Evolutionary conservation across 208 protist genomes (phyloP), one percentile per base, ranked within the genome.

Genomic region (Trypanosoma boissoni): DNA sequence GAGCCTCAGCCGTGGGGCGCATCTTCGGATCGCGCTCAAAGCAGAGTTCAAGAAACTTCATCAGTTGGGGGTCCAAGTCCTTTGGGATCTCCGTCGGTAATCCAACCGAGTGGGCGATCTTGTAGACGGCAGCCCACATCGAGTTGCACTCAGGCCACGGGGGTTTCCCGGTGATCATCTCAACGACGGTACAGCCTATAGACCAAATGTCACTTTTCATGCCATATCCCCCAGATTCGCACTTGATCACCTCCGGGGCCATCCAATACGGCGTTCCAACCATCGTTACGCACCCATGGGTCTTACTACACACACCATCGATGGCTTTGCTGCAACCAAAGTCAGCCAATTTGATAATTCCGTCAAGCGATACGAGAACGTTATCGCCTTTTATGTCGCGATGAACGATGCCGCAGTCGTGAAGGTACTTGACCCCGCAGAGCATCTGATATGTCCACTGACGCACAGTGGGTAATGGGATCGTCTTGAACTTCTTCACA

Each of bases 151-250:
- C 83, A 32, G 89, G 89, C 89, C 86, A 93, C 55, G 89, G 89
- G n/a, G 86, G 84, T 54, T 85, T 84, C 29, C 89, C 89, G n/a
- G 81, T 93, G 36, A 95, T 66, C 92, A 97, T 95, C 50, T 98
- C 94, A 2, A 97, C 89, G 10, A 93, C 85, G 8, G 93, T 97
- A 66, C 95, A 97, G 29, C 95, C 95, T 18, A 94, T 74, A 6
- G 91, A 96, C 93, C 93, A 98, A 27, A 97, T 94, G 64, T 98
- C 95, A 55, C 89, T 94, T 71, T 91, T 90, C 65, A 83, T 78
- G 5, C 89, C 90, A 74, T 98, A 98, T 21, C 84, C 88, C 18
- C 84, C 80, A 6, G 66, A 72, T 34, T 94, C 88, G 66, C 84
- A 83, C 68, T 87, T 88, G 62, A 94, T 94, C 21, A 91, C 83